Conservation (phyloP, 139 green algal genomes). For the Chlorella vulgaris region DNA sequence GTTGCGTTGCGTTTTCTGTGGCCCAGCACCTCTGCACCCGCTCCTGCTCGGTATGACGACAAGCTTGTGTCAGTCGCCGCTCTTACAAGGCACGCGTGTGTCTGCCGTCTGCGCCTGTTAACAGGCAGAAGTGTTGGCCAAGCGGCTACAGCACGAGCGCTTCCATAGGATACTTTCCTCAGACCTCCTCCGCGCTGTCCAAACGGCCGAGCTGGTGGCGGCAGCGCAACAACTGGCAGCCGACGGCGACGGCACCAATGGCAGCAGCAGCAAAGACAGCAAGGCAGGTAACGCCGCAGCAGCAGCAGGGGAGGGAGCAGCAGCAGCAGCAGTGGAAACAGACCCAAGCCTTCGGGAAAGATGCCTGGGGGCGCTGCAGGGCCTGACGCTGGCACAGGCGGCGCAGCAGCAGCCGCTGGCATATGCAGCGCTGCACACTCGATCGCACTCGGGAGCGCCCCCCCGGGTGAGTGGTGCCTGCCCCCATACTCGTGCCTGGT, state of each 20-base stretch:
- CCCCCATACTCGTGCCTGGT: no score
- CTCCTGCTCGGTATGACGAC: no score
- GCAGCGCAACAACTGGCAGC: neutral
- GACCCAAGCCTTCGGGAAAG: slow-evolving; percentile 19
- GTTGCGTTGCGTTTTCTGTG: no score
- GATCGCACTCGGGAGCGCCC: neutral
- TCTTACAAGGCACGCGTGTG: no score
- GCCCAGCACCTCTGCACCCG: no score
- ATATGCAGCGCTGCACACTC: neutral
- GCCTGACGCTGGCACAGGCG: slow-evolving; percentile 13
- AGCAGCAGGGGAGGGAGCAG: neutral
- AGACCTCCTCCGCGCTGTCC: slow-evolving; percentile 16
- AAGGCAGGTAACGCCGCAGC: no score
- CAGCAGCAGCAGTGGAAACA: neutral
- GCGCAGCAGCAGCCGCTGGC: slow-evolving; percentile 6
- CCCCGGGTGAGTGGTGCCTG: neutral
- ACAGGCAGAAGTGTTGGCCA: slow-evolving; percentile 10
- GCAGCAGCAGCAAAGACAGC: neutral
- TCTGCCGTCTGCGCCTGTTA: no score
- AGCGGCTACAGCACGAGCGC: neutral
- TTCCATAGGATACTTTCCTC: slow-evolving; percentile 30
- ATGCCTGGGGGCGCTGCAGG: slow-evolving; percentile 30
- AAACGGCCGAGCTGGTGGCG: slow-evolving; percentile 3
- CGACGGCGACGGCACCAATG: neutral
- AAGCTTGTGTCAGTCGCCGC: no score